Base-by-base conservation (phyloP, 2,329 filamentous ascomycete species). In the Chalaropsis ovoidea region DNA sequence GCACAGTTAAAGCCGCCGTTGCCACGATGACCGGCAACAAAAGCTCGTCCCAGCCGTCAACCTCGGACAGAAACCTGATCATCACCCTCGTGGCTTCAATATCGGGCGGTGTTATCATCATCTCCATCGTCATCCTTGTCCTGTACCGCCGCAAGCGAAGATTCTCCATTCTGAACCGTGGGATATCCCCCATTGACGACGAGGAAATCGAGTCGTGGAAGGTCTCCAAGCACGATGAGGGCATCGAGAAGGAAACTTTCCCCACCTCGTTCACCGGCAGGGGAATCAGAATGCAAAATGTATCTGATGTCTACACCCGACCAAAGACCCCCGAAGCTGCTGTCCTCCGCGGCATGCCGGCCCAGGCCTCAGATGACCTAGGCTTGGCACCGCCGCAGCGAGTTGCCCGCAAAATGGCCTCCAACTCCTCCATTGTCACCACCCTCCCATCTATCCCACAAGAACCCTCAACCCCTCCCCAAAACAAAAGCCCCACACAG, bases 131-230 rank as follows among this genome's bases (percentile, higher is more conserved):
- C 22, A 73, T 74, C 3, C 70, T 71, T 19, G 68, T 77, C 2
- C 78, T 75, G 67, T 73, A 76, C 62, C 73, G 76, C 17, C 75
- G 73, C 49, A 76, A 76, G 52, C 70, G 71, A 60, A 76, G 72
- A 58, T 70, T 73, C 31, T 76, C 75, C 3, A 76, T 84, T 65
- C 77, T 82, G 69, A 76, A 77, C 62, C 76, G 84, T 62, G 82
- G 81, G 61, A 81, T 82, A 56, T 82, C 82, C 0, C 84, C 84
- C 13, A 85, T 86, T 67, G 79, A 81, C 68, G 84, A 86, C 70
- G 83, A 86, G 67, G 84, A 86, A 72, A 86, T 86, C 67, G 82
- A 82, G 69, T 84, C 82, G 3, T 86, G 84, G 84, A 84, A 82
- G 70, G 74, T 75, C 35, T 75, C 74, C 64, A 72, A 71, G 10